Conservation (phyloP, 2,329 filamentous ascomycete species). For the Raffaelea deltoideospora region DNA sequence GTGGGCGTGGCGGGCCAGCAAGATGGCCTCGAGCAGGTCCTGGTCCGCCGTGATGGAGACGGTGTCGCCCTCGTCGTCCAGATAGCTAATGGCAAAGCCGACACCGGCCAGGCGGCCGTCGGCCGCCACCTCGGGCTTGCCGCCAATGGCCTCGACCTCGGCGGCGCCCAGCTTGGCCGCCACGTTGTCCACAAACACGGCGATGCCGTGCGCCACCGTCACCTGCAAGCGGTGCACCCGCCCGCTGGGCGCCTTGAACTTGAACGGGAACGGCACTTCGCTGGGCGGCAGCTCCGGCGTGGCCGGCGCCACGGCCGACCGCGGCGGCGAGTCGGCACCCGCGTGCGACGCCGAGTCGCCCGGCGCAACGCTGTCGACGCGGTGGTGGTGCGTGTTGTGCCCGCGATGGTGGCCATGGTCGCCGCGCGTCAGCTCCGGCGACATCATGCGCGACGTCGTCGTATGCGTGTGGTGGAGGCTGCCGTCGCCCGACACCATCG, state of each 20-base stretch:
- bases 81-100: slow-evolving; percentile 86
- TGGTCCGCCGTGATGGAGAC: slow-evolving; percentile 94
- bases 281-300: slow-evolving; percentile 40
- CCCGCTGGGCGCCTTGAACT: slow-evolving; percentile 94
- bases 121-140: slow-evolving; percentile 58
- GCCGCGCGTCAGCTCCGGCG: slow-evolving; percentile 57
- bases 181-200: slow-evolving; percentile 62
- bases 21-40: slow-evolving; percentile 80
- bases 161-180: slow-evolving; percentile 60
- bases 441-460: slow-evolving; percentile 56
- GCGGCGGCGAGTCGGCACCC: slow-evolving; percentile 62
- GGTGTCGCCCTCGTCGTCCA: slow-evolving; percentile 93
- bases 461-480: slow-evolving; percentile 48
- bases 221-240: slow-evolving; percentile 89
- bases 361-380: slow-evolving; percentile 71
- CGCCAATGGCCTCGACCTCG: slow-evolving; percentile 74
- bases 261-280: slow-evolving; percentile 84
- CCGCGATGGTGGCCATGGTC: slow-evolving; percentile 36
- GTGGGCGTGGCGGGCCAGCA: slow-evolving; percentile 59
- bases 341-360: slow-evolving; percentile 91
- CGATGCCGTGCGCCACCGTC: slow-evolving; percentile 63
- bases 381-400: slow-evolving; percentile 45
- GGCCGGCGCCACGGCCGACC: slow-evolving; percentile 38
- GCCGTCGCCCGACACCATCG: slow-evolving; percentile 84
- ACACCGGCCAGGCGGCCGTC: slow-evolving; percentile 65